Evolutionary conservation across 306 rosid genomes (phyloP), one percentile per base, ranked within the genome.

Genomic region (Vigna hirtella): DNA sequence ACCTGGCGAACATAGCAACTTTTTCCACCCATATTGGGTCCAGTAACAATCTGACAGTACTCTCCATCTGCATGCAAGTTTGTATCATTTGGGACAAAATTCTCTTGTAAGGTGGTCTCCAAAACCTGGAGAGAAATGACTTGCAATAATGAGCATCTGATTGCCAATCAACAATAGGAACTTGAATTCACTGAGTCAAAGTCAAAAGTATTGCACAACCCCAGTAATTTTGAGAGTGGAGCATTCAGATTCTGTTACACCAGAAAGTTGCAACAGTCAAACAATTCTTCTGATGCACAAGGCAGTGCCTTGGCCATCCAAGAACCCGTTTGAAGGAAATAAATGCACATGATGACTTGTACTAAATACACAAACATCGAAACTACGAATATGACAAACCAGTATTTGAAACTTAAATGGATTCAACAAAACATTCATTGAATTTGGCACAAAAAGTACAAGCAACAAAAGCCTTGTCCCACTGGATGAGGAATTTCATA

Each of bases 21-120:
- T 88, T 95, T 92, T 1, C 98, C 98, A 16, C 98, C 98, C 98
- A 95, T 92, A 79, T 95, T 95, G 58, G 98, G 98, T 79, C 98
- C 98, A 30, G 98, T 95, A 82, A 92, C 87, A 81, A 92, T 95
- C 82, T 95, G 98, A 79, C 98, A 89, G 79, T 86, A 84, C 86
- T 91, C 97, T 75, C 84, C 70, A 53, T 85, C 87, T 7, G 90
- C 89, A 64, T 89, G 88, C 81, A 92, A 80, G 77, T 83, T 67
- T 61, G 98, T 95, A 84, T 92, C 89, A 81, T 95, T 95, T 49
- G 98, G 98, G 67, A 92, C 98, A 85, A 92, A 92, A 86, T 84
- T 85, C 83, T 90, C 96, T 84, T 83, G 98, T 66, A 95, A 87
- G 73, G 82, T 79, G 53, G 85, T 86, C 81, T 92, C 97, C 83